A percentile compares a stretch with the other conserved stretches of the same genome.
Evolutionary conservation across 441 rosid genomes (phyloP).

Genomic region (Manihot esculenta): DNA sequence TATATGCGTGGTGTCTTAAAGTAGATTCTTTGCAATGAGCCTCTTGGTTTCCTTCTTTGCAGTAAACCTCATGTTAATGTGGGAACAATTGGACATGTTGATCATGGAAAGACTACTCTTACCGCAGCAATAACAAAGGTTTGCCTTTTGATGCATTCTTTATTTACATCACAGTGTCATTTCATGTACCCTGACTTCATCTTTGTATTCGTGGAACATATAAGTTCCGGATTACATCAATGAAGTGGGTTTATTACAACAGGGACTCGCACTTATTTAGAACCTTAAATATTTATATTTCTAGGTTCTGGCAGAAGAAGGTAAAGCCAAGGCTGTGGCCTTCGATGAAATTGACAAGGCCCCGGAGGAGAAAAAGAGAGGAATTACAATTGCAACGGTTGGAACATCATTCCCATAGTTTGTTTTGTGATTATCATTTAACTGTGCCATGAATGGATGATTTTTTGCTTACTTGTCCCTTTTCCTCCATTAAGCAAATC

Average conservation of each 20-base stretch:
- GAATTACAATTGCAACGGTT: slow-evolving; percentile 96
- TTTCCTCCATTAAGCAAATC: background rate
- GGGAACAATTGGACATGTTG: slow-evolving; percentile 94
- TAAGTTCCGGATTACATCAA: background rate
- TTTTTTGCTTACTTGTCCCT: background rate
- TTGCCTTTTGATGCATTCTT: background rate
- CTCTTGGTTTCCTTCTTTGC: background rate
- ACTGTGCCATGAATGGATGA: background rate
- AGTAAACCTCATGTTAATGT: slow-evolving; percentile 95
- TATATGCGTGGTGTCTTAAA: too few relatives aligned
- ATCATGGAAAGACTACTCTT: slow-evolving; percentile 91
- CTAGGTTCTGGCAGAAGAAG: slow-evolving; percentile 81
- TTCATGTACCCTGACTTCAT: background rate
- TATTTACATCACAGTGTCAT: background rate
- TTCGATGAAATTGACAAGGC: slow-evolving; percentile 99
- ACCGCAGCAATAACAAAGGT: slow-evolving; percentile 95
- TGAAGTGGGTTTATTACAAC: background rate
- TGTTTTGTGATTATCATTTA: background rate
- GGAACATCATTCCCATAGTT: slow-evolving; percentile 19
- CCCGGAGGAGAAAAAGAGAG: slow-evolving; percentile 99
- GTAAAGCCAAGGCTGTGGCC: slow-evolving; percentile 85
- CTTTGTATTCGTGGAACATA: background rate
- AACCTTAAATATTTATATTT: slow-evolving; percentile 9
- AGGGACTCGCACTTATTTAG: slow-evolving; percentile 1
- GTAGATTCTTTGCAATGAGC: background rate